Conservation (phyloP, 257 asterid genomes). For the Parsonsia alboflavescens region DNA sequence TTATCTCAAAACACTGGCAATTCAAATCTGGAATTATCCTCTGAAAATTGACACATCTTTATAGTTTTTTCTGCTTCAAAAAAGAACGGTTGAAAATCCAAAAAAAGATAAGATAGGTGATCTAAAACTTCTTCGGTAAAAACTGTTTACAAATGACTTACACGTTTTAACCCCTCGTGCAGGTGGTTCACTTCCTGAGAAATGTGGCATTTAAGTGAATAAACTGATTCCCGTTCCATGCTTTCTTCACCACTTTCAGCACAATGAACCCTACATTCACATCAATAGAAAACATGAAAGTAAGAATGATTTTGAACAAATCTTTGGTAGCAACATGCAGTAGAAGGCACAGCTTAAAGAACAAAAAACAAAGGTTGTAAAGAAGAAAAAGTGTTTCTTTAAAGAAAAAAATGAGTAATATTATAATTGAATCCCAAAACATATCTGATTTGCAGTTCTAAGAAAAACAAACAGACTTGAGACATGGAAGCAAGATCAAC, state of each 20-base stretch:
- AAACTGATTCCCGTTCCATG: slow-evolving; percentile 78
- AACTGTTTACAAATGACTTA: slow-evolving; percentile 37
- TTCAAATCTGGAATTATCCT: neutral
- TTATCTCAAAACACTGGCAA: neutral
- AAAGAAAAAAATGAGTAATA: neutral
- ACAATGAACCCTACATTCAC: slow-evolving; percentile 78
- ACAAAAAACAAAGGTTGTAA: neutral
- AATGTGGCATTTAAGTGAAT: slow-evolving; percentile 95
- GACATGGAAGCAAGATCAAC: neutral
- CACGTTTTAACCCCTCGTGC: slow-evolving; percentile 89
- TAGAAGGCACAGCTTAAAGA: neutral
- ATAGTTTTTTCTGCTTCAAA: neutral
- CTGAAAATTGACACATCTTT: neutral
- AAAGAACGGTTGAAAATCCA: neutral
- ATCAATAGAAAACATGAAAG: slow-evolving; percentile 15
- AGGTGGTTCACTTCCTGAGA: slow-evolving; percentile 98
- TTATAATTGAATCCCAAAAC: neutral
- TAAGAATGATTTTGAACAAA: neutral
- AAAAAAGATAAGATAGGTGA: slow-evolving; percentile 5
- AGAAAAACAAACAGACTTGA: neutral
- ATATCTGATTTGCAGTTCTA: neutral
- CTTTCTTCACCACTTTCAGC: slow-evolving; percentile 99
- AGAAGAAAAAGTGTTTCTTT: neutral
- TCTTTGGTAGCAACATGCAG: neutral
- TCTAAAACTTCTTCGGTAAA: neutral